Evolutionary conservation across 1,284 basidiomycete species (phyloP).

Genomic region (Papiliotrema nemorosa): DNA sequence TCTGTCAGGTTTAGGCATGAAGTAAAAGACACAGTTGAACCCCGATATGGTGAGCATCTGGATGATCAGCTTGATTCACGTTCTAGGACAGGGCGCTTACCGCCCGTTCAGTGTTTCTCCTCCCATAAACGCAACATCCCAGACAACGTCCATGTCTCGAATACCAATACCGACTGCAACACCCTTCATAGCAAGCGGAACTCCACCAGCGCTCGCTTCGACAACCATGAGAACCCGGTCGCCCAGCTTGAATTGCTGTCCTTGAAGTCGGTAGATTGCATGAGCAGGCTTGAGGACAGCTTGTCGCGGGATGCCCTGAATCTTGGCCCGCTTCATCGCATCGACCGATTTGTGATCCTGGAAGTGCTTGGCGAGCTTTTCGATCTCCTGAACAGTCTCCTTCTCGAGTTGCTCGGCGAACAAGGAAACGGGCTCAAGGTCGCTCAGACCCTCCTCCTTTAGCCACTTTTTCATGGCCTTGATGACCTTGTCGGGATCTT

Average conservation of each 20-base stretch:
- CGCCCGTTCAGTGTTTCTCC: slow-evolving; percentile 82
- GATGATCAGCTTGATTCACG: background rate
- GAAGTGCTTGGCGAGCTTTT: slow-evolving; percentile 67
- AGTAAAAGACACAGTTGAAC: slow-evolving; percentile 76
- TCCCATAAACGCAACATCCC: slow-evolving; percentile 93
- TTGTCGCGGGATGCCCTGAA: slow-evolving; percentile 89
- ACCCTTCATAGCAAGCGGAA: slow-evolving; percentile 87
- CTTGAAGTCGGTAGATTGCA: slow-evolving; percentile 81
- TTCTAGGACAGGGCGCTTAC: slow-evolving; percentile 50
- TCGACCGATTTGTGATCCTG: slow-evolving; percentile 59
- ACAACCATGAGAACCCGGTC: slow-evolving; percentile 95
- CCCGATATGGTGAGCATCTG: slow-evolving; percentile 85
- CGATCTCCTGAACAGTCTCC: slow-evolving; percentile 74
- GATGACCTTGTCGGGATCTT: slow-evolving; percentile 66
- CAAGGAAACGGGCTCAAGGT: background rate
- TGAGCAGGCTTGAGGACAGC: slow-evolving; percentile 92
- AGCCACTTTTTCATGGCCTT: slow-evolving; percentile 82
- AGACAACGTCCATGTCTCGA: slow-evolving; percentile 90
- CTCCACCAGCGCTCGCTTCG: slow-evolving; percentile 76
- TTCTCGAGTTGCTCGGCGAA: slow-evolving; percentile 34
- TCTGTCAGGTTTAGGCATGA: slow-evolving; percentile 79
- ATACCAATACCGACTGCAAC: slow-evolving; percentile 85
- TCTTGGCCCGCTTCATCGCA: slow-evolving; percentile 79
- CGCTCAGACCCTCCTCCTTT: slow-evolving; percentile 68
- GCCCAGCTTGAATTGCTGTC: slow-evolving; percentile 86